Base-by-base conservation (phyloP, 495 filamentous ascomycete species). In the Aspergillus diversus region DNA sequence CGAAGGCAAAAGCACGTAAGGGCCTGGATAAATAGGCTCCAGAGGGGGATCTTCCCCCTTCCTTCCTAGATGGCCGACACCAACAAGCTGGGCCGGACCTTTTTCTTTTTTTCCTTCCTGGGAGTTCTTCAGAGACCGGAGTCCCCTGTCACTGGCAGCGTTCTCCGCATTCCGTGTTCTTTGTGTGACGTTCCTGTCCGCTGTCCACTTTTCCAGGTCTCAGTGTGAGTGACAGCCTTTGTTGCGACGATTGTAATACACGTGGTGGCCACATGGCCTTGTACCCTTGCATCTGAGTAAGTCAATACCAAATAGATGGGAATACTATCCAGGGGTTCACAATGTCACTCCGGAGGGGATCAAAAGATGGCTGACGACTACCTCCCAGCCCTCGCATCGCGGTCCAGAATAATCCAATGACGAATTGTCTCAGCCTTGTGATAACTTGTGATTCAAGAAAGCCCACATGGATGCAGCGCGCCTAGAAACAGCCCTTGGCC, bases 401-500 rank as follows among this genome's bases (percentile, higher is more conserved):
- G 39, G 39, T 43, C 39, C 39, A 4, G 7, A 27, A 27, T 27
- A 27, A 27, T 27, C 21, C 21, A 27, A 27, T 27, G 21, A 27
- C 21, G 21, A 27, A 27, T 27, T 27, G 21, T 27, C 21, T 27
- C 21, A 27, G 21, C 21, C 21, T 27, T 27, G 21, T 27, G 1
- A 27, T 27, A 27, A 27, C 21, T 27, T 27, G 21, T 27, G 37
- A 39, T 39, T 1, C 1, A 39, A 13, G 37, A 48, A 32, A 39
- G 34, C 16, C 17, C 42, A 11, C 43, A 73, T 73, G 21, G 80
- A 82, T 59, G 75, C 71, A 27, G 55, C 75, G 17, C 75, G 79
- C 11, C 64, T 82, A 15, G 80, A 80, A 48, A 64, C 75, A 5
- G 76, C 78, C 3, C 56, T 82, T 21, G 80, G 80, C 0, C 80